phyloP scores from a whole-genome alignment of 2,329 filamentous ascomycete species.

The Tolypocladium amazonense region DNA sequence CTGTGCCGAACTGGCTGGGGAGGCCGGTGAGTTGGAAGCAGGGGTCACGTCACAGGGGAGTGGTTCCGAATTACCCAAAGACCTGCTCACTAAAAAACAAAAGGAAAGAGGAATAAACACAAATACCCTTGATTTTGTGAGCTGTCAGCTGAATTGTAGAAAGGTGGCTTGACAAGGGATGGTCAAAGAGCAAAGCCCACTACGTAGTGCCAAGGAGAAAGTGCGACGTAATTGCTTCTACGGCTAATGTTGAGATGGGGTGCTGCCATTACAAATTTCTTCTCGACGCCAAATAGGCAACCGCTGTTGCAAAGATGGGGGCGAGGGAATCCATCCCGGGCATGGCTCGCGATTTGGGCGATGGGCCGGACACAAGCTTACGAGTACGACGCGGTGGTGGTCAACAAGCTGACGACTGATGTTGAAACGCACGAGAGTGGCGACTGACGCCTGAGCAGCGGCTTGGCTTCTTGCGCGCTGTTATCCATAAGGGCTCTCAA shows the following conservation, averaged over 20 bases:
- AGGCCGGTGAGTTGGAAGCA: not conserved
- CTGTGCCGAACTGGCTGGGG: not conserved
- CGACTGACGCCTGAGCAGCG: not conserved
- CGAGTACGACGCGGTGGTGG: too few relatives aligned
- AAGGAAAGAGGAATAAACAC: not conserved
- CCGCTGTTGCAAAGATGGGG: not conserved
- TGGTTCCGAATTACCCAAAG: not conserved
- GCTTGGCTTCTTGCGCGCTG: not conserved
- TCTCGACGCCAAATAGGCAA: not conserved
- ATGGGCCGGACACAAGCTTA: too few relatives aligned
- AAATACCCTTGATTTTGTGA: not conserved
- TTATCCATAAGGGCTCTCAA: too few relatives aligned
- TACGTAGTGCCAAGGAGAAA: too few relatives aligned
- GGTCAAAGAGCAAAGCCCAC: not conserved
- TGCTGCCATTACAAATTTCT: not conserved
- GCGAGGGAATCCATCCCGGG: not conserved
- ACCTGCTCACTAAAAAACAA: not conserved
- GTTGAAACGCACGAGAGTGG: not conserved
- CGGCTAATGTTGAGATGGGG: not conserved
- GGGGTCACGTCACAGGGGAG: not conserved
- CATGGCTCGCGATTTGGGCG: too few relatives aligned
- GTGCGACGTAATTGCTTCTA: not conserved
- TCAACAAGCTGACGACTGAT: not conserved
- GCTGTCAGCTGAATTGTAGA: not conserved
- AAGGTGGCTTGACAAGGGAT: not conserved